phyloP scores from a whole-genome alignment of 331 rosid genomes.

The Acacia concinna region DNA sequence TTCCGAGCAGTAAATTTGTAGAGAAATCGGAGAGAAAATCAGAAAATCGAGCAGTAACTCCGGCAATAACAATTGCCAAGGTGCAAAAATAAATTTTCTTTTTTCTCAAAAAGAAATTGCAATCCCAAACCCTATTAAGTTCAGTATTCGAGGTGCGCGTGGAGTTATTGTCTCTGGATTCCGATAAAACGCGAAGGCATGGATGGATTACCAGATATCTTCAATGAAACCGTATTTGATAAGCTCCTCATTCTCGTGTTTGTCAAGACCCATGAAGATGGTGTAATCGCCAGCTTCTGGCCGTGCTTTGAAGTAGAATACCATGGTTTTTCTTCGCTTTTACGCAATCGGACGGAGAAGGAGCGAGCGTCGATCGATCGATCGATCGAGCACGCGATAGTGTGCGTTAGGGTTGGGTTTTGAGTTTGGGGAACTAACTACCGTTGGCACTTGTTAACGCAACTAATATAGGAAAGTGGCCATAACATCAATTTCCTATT shows the following conservation, averaged over 20 bases:
- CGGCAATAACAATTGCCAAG: not conserved
- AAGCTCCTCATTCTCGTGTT: constrained; percentile 96
- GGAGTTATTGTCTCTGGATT: not conserved
- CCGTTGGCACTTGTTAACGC: not conserved
- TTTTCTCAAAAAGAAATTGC: not conserved
- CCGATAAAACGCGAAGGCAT: not conserved
- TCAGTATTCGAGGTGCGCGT: not conserved
- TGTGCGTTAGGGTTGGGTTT: constrained; percentile 62
- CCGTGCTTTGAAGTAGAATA: constrained; percentile 97
- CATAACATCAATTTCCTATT: not conserved
- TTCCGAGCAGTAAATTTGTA: not conserved
- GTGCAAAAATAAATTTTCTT: not conserved
- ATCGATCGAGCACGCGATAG: not conserved
- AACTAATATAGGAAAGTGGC: not conserved
- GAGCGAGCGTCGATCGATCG: not conserved
- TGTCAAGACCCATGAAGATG: constrained; percentile 99
- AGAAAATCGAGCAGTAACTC: not conserved
- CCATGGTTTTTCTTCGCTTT: constrained; percentile 55
- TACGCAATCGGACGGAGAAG: constrained; percentile 23
- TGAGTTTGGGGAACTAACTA: constrained; percentile 13
- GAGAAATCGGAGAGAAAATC: constrained; percentile 8
- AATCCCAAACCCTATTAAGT: not conserved
- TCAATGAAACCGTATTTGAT: constrained; percentile 93
- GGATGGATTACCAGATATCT: constrained; percentile 70
- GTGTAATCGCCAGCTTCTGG: constrained; percentile 92